phyloP scores from a whole-genome alignment of 352 stramenopile species.

The Phytophthora capsici region DNA sequence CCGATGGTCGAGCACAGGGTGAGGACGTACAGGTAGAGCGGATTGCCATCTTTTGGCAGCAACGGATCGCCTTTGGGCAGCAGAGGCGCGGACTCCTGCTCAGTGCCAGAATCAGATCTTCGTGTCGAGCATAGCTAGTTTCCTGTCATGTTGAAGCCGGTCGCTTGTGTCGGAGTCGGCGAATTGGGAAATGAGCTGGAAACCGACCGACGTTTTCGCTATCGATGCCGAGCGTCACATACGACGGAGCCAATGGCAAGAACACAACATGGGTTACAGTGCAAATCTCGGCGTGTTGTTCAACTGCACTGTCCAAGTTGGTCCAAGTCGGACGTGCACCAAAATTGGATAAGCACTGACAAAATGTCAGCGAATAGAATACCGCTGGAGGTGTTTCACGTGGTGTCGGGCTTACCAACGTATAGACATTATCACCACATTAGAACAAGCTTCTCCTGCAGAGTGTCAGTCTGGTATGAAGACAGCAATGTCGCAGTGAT shows the following conservation, averaged over 20 bases:
- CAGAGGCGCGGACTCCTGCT: conserved; percentile 18
- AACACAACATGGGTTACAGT: conserved; percentile 26
- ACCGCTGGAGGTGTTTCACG: background rate
- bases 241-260: conserved; percentile 16
- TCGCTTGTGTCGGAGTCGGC: conserved; percentile 6
- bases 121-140: conserved; percentile 5
- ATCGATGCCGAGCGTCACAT: conserved; percentile 8
- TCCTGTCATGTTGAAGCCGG: conserved; percentile 24
- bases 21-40: conserved; percentile 60
- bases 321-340: conserved; percentile 8
- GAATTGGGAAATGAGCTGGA: conserved; percentile 23
- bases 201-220: conserved; percentile 9
- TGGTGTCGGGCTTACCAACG: background rate
- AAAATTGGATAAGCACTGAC: no score
- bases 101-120: background rate
- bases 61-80: conserved; percentile 22
- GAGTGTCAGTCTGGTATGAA: no score
- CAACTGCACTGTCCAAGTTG: conserved; percentile 18
- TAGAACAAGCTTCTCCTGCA: no score
- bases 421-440: no score
- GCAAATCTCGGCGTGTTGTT: conserved; percentile 24
- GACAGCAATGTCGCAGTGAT: background rate
- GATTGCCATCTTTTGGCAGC: conserved; percentile 22
- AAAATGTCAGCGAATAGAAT: background rate
- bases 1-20: conserved; percentile 74